Evolutionary conservation across 2,329 filamentous ascomycete genomes (phyloP), one percentile per base, ranked within the genome.

Genomic region (Metarhizium guizhouense): DNA sequence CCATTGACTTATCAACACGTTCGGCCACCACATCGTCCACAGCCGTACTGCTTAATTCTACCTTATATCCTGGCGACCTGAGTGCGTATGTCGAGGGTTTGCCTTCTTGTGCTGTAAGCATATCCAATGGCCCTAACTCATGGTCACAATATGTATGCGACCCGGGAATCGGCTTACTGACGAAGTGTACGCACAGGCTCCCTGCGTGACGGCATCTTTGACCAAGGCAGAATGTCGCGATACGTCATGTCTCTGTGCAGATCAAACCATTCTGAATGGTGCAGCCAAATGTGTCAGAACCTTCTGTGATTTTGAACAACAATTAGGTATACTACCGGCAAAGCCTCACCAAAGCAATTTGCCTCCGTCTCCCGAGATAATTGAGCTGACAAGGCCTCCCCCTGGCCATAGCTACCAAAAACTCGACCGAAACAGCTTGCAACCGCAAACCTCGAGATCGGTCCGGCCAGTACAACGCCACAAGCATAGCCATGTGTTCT

Each of bases 401-500:
- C 5, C 6, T 40, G 38, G 14, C 38, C 2, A 40, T n/a, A 60
- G 58, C n/a, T 3, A 45, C 51, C 48, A 55, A 50, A 30, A 60
- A 60, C 47, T 7, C 47, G 4, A 60, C 57, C 3, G 57, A 58
- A 36, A 34, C 49, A 4, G 38, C 53, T 1, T 60, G 58, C 36
- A 18, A 49, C 3, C 52, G 49, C 14, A 57, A 48, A 18, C 49
- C 45, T 8, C 48, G 57, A 25, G 57, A 60, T 42, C 29, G 54
- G 30, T 53, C 52, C 8, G 13, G 3, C 8, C 18, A 52, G n/a
- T 57, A 54, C 29, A 53, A 56, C 7, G 53, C 34, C 25, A 54
- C 54, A 25, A 57, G 51, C 52, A 51, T 64, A 40, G 47, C 59
- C n/a, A 55, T 65, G 51, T 59, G 58, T 32, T 54, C 54, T 4